These are phyloP conservation scores for Eimeria acervulina DNA, from an alignment of 169 alveolate species.

Conservation along the genomic window DNA sequence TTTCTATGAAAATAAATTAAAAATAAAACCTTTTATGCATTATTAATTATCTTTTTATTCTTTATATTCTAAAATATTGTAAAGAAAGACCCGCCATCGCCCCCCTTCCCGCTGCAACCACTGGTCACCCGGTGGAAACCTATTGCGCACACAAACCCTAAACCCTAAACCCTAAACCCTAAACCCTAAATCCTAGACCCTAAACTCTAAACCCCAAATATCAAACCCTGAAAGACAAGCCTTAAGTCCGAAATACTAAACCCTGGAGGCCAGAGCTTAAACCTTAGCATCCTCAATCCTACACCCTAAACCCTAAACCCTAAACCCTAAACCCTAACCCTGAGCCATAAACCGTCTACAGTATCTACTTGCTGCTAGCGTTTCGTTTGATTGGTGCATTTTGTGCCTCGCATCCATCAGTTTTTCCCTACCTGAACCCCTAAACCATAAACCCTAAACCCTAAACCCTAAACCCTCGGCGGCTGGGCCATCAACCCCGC, in stretches of 20 bases:
- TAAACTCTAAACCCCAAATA: neutral
- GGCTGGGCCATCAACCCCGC: neutral
- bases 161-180: neutral
- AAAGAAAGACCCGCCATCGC: neutral
- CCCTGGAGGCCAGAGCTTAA: neutral
- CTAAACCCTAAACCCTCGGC: neutral
- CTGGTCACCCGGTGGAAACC: neutral
- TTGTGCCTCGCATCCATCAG: too few species aligned
- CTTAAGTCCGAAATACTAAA: too few species aligned
- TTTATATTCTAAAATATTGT: neutral
- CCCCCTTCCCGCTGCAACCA: neutral
- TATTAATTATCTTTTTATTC: neutral
- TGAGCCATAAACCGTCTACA: neutral
- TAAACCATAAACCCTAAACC: slow-evolving; percentile 14
- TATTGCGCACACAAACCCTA: neutral
- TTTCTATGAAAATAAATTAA: neutral
- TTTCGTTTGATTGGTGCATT: too few species aligned
- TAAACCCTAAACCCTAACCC: neutral
- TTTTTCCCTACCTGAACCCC: too few species aligned
- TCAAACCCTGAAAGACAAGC: too few species aligned
- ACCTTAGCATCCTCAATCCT: neutral
- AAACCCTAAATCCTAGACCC: neutral
- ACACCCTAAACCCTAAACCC: neutral
- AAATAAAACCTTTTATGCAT: neutral
- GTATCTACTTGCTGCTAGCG: too few species aligned